A percentile compares a stretch with the other conserved stretches of the same genome.
Evolutionary conservation across 768 basidiomycete species (phyloP).

Genomic region (Suillus clintonianus): DNA sequence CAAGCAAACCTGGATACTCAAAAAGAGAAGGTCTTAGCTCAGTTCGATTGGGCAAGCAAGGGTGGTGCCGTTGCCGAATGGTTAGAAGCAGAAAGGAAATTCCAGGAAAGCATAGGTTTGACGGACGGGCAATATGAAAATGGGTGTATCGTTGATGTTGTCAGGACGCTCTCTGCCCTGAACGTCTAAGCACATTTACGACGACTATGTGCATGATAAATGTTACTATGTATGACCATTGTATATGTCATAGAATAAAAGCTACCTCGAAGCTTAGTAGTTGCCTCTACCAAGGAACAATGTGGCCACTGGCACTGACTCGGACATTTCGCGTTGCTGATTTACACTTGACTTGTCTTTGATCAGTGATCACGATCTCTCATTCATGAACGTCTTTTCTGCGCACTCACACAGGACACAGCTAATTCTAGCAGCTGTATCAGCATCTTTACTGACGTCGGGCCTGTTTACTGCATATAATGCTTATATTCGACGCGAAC

Average conservation of each 20-base stretch:
- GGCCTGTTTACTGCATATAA: conserved; percentile 61
- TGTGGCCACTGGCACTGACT: too few relatives aligned
- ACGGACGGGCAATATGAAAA: conserved; percentile 5
- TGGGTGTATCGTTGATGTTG: background rate
- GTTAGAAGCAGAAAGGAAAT: conserved; percentile 21
- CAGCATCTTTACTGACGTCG: conserved; percentile 64
- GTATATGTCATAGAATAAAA: too few relatives aligned
- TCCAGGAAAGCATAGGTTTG: conserved; percentile 5
- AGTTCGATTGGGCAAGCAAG: background rate
- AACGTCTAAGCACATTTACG: too few relatives aligned
- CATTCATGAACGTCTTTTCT: conserved; percentile 24
- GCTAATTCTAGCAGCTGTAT: conserved; percentile 63
- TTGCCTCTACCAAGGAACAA: too few relatives aligned
- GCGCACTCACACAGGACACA: conserved; percentile 60
- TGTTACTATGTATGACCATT: too few relatives aligned
- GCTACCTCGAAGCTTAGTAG: too few relatives aligned
- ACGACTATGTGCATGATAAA: background rate
- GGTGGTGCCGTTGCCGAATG: conserved; percentile 6
- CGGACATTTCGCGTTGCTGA: background rate
- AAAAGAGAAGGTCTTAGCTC: background rate
- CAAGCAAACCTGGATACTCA: conserved; percentile 10
- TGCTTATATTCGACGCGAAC: conserved; percentile 44
- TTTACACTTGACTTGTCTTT: background rate
- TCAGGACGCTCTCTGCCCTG: too few relatives aligned
- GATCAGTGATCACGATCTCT: background rate